phyloP scores from a whole-genome alignment of 2,329 filamentous ascomycete species.

The Didymella lethalis region DNA sequence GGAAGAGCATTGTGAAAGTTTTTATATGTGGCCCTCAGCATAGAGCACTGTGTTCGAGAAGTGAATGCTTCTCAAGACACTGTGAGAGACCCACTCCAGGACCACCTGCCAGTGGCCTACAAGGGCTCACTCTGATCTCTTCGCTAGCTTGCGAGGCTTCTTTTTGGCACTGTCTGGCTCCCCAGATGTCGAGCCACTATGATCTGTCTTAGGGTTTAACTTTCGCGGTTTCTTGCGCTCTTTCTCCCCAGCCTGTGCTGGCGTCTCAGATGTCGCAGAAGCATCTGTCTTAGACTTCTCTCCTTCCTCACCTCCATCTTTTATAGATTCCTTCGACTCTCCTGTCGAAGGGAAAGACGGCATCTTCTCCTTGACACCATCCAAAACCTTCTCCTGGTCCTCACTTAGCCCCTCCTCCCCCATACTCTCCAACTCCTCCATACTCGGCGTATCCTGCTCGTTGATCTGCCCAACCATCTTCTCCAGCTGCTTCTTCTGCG shows the following conservation, averaged over 20 bases:
- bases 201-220: constrained; percentile 16
- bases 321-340: background rate
- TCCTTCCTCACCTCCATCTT: background rate
- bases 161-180: constrained; percentile 10
- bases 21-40: background rate
- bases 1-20: background rate
- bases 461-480: constrained; percentile 33
- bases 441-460: constrained; percentile 26
- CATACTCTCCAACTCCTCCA: constrained; percentile 29
- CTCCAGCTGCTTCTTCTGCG: constrained; percentile 29
- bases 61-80: background rate
- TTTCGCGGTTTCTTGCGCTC: constrained; percentile 31
- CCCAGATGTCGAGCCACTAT: background rate
- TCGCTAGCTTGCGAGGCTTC: constrained; percentile 27
- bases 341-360: constrained; percentile 14
- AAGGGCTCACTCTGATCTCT: constrained; percentile 7
- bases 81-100: background rate
- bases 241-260: background rate
- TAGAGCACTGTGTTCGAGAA: constrained; percentile 1
- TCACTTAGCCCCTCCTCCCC: constrained; percentile 21
- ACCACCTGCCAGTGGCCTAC: background rate
- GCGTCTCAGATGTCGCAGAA: background rate
- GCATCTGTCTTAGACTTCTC: background rate
- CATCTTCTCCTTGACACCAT: constrained; percentile 24
- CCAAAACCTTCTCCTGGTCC: constrained; percentile 19